Percentiles rank a stretch among this genome's conserved stretches.
Evolutionary conservation across 1,284 basidiomycete species (phyloP).

Genomic region (Rhodotorula sp.): DNA sequence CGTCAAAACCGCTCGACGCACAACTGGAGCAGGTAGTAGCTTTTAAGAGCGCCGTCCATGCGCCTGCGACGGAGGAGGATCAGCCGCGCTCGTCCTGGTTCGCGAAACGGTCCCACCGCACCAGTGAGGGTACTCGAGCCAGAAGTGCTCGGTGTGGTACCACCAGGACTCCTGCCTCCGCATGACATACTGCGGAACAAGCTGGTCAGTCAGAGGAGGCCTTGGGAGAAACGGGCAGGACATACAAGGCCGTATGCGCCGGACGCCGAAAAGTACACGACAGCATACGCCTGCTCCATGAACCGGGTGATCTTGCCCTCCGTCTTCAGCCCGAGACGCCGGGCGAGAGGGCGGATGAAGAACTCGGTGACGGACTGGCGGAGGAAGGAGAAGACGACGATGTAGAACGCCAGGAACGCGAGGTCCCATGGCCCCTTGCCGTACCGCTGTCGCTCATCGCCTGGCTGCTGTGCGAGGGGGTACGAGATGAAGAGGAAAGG

Average conservation of each 20-base stretch:
- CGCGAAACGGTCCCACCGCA: background rate
- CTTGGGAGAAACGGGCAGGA: slow-evolving; percentile 34
- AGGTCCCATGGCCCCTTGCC: slow-evolving; percentile 72
- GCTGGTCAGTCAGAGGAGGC: background rate
- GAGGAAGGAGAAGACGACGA: slow-evolving; percentile 88
- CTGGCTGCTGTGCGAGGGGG: slow-evolving; percentile 53
- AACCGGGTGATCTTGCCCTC: slow-evolving; percentile 74
- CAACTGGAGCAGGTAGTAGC: slow-evolving; percentile 74
- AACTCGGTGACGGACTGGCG: slow-evolving; percentile 74
- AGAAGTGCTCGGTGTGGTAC: slow-evolving; percentile 79
- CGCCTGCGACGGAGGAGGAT: slow-evolving; percentile 53
- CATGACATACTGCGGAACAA: slow-evolving; percentile 72
- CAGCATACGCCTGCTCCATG: slow-evolving; percentile 84
- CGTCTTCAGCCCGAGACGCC: slow-evolving; percentile 66
- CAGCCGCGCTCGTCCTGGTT: slow-evolving; percentile 39
- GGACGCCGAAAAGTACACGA: slow-evolving; percentile 73
- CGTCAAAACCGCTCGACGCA: background rate
- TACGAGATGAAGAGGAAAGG: slow-evolving; percentile 76
- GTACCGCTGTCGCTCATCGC: slow-evolving; percentile 61
- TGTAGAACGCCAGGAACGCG: slow-evolving; percentile 77
- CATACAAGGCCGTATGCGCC: slow-evolving; percentile 74
- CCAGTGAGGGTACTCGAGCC: slow-evolving; percentile 82
- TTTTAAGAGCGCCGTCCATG: slow-evolving; percentile 81
- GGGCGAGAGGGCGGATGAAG: slow-evolving; percentile 69
- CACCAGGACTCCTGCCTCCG: slow-evolving; percentile 79